Percentiles rank a stretch among this genome's conserved stretches.
phyloP scores from a whole-genome alignment of 176 grass and related monocot species.

The Avena sativa region DNA sequence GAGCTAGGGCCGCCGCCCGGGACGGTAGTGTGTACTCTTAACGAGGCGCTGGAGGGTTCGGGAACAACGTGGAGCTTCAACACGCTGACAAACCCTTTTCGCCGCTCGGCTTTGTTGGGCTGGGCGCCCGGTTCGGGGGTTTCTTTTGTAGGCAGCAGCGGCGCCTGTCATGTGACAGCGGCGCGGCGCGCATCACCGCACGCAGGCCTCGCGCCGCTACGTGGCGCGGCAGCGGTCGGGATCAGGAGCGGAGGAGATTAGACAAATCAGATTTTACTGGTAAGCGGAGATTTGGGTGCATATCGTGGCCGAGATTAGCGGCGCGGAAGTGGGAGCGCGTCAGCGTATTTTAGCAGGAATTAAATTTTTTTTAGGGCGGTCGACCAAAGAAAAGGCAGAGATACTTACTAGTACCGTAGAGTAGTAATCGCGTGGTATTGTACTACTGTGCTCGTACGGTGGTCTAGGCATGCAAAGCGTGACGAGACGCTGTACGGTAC shows the following conservation, averaged over 20 bases:
- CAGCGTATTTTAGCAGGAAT: background rate
- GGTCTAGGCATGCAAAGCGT: too few species aligned
- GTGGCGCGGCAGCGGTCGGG: conserved; percentile 2
- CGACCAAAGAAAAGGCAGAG: background rate
- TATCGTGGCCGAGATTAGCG: conserved; percentile 29
- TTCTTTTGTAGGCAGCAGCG: conserved; percentile 34
- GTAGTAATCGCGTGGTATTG: too few species aligned
- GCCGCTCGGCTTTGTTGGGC: background rate
- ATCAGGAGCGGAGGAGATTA: conserved; percentile 18
- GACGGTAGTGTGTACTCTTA: background rate
- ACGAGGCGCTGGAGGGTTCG: conserved; percentile 42
- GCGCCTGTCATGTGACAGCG: background rate
- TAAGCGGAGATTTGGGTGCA: background rate
- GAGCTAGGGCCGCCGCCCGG: background rate
- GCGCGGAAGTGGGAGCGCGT: conserved; percentile 11
- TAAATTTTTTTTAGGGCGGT: background rate
- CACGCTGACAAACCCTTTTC: conserved; percentile 32
- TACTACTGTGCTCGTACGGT: too few species aligned
- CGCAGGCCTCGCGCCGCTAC: background rate
- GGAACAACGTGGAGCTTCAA: conserved; percentile 52
- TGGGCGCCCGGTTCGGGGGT: background rate
- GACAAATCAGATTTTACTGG: conserved; percentile 3
- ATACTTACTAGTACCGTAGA: too few species aligned
- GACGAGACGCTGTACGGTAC: too few species aligned
- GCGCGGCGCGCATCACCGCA: background rate